phyloP scores from a whole-genome alignment of 495 filamentous ascomycete genomes.

The Hypoxylon trugodes region DNA sequence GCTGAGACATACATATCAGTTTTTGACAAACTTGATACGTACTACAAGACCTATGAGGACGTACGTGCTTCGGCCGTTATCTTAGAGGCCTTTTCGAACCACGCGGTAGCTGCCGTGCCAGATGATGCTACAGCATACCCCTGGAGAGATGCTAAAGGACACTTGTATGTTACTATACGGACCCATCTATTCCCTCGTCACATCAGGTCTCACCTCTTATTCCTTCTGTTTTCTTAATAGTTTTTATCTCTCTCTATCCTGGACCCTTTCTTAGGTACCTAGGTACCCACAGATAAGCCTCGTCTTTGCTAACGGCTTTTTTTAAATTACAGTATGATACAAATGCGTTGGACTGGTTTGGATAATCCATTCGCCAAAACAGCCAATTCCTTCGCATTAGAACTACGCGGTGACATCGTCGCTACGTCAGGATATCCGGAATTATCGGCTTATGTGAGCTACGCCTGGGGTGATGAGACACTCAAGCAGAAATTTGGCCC shows the following conservation, averaged over 20 bases:
- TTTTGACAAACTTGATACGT: slow-evolving; percentile 38
- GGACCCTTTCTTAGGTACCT: no score
- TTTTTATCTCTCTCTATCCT: no score
- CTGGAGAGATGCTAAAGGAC: slow-evolving; percentile 42
- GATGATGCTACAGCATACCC: slow-evolving; percentile 46
- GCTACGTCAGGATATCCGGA: slow-evolving; percentile 37
- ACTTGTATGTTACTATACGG: slow-evolving; percentile 45
- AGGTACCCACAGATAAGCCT: no score
- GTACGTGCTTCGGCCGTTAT: slow-evolving; percentile 18
- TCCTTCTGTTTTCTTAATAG: no score
- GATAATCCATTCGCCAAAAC: slow-evolving; percentile 3
- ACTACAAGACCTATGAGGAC: slow-evolving; percentile 23
- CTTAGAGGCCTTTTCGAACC: slow-evolving; percentile 43
- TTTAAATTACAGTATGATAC: slow-evolving; percentile 8
- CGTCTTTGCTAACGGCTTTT: neutral
- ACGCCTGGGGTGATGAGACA: slow-evolving; percentile 52
- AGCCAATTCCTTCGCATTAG: slow-evolving; percentile 1
- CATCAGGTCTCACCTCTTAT: no score
- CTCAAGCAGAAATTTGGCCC: slow-evolving; percentile 42
- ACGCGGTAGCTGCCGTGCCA: slow-evolving; percentile 40
- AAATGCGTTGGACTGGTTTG: neutral
- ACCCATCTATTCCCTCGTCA: no score
- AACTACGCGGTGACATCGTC: slow-evolving; percentile 27
- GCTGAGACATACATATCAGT: slow-evolving; percentile 19
- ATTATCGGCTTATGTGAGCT: slow-evolving; percentile 49